Conservation (phyloP, 805 yeast genomes). For the Candida sithepensis region DNA sequence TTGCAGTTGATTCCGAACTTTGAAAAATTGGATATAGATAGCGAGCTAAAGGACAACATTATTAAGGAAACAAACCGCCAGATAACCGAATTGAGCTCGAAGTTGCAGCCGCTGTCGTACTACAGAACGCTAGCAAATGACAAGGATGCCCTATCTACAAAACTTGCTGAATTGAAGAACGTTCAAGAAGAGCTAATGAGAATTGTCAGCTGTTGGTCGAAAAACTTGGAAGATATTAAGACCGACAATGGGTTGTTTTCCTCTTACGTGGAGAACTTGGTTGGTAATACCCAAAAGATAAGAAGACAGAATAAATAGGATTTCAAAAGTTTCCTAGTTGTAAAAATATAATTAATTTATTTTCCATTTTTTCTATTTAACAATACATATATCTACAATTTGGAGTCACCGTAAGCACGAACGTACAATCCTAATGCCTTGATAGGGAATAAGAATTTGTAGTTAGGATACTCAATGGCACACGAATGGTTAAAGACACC, state of each 20-base stretch:
- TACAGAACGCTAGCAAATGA: constrained; percentile 17
- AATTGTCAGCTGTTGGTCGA: constrained; percentile 43
- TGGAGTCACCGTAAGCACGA: constrained; percentile 22
- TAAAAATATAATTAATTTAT: background rate
- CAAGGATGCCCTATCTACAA: constrained; percentile 33
- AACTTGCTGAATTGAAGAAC: constrained; percentile 34
- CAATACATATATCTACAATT: constrained; percentile 4
- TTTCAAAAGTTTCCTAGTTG: background rate
- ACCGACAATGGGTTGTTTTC: constrained; percentile 77
- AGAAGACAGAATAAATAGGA: constrained; percentile 38
- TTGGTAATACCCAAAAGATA: constrained; percentile 84
- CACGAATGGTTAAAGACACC: constrained; percentile 93
- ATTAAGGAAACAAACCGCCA: constrained; percentile 19
- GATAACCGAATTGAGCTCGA: constrained; percentile 20
- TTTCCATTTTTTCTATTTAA: background rate
- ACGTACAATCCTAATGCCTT: constrained; percentile 82
- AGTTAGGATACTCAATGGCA: constrained; percentile 95
- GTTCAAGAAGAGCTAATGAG: constrained; percentile 36
- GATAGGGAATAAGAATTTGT: constrained; percentile 82
- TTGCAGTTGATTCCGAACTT: constrained; percentile 32
- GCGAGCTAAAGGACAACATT: constrained; percentile 27
- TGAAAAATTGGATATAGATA: constrained; percentile 29
- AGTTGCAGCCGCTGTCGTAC: constrained; percentile 25
- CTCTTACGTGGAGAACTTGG: constrained; percentile 81
- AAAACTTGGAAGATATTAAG: constrained; percentile 43